Evolutionary conservation across 352 stramenopile species (phyloP).

Genomic region (Phytophthora kernoviae): DNA sequence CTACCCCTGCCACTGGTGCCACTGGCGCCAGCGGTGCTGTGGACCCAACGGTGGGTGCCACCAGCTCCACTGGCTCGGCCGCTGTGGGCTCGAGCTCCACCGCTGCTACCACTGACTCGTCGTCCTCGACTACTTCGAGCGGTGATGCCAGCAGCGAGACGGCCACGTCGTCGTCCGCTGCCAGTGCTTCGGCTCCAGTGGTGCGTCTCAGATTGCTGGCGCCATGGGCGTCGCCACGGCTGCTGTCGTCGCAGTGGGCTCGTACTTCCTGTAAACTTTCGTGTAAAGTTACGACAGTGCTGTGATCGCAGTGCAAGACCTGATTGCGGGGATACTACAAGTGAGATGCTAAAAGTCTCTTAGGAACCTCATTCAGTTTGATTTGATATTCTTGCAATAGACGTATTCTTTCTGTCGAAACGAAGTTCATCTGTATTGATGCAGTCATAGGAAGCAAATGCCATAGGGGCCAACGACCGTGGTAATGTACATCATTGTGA

Average conservation of each 20-base stretch:
- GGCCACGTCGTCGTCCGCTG: neutral
- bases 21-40: neutral
- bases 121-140: neutral
- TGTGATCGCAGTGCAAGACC: no score
- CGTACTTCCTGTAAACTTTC: constrained; percentile 28
- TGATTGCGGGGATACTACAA: no score
- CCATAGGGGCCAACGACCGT: no score
- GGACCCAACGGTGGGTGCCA: constrained; percentile 16
- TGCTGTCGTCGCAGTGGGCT: constrained; percentile 9
- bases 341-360: no score
- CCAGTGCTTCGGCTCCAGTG: constrained; percentile 18
- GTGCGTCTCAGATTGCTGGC: constrained; percentile 12
- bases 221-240: constrained; percentile 13
- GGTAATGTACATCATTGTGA: no score
- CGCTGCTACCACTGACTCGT: constrained; percentile 9
- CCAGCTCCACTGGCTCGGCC: constrained; percentile 19
- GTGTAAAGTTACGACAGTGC: neutral
- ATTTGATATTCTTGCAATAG: no score
- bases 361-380: no score
- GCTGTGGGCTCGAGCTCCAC: constrained; percentile 11
- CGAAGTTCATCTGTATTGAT: no score
- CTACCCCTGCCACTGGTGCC: neutral
- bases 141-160: neutral
- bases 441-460: no score
- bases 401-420: no score